These are phyloP conservation scores for Aspergillus sp. DNA, from an alignment of 2,329 filamentous ascomycete species.

Conservation along the genomic window DNA sequence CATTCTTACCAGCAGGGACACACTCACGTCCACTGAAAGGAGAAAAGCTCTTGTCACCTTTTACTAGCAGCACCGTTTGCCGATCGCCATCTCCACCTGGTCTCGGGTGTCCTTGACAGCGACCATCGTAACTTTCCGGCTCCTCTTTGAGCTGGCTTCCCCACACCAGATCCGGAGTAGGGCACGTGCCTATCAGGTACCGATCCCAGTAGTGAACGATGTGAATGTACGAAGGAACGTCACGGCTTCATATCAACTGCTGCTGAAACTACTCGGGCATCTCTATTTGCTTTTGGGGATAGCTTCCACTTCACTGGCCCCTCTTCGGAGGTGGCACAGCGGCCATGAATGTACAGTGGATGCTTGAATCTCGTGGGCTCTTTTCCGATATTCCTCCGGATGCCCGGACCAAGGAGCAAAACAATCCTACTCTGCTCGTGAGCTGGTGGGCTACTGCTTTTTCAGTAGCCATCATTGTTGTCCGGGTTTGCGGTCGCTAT, in stretches of 20 bases:
- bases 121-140: not conserved
- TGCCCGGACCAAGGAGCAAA: constrained; percentile 52
- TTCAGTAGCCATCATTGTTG: constrained; percentile 77
- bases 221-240: not conserved
- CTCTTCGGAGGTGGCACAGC: constrained; percentile 40
- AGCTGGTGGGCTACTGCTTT: constrained; percentile 94
- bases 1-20: not conserved
- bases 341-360: constrained; percentile 25
- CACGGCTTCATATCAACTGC: not conserved
- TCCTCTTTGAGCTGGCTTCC: not conserved
- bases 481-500: constrained; percentile 81
- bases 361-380: constrained; percentile 40
- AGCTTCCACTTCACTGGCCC: constrained; percentile 27
- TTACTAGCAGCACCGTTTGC: not conserved
- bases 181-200: constrained; percentile 1
- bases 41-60: not conserved
- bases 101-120: not conserved
- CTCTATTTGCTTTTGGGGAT: not conserved
- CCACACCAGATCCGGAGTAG: not conserved
- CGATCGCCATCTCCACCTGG: not conserved
- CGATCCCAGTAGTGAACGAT: not conserved
- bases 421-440: constrained; percentile 91
- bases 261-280: not conserved
- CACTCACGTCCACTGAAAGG: not conserved
- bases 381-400: constrained; percentile 54